Evolutionary conservation across 1,139 yeast species (phyloP).

Genomic region (Debaryomyces fabryi): DNA sequence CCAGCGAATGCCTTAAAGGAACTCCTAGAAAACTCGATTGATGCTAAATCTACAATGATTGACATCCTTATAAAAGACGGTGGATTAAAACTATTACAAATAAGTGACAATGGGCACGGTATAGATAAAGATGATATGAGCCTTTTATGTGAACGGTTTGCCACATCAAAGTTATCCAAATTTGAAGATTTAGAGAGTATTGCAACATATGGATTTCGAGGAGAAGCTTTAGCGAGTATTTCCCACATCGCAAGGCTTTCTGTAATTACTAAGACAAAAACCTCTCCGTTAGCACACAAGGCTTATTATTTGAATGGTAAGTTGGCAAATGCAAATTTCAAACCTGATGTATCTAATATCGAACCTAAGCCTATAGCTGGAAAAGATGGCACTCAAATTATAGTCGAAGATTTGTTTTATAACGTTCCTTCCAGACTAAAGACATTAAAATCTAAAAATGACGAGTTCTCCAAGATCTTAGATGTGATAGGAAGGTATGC

Average conservation of each 20-base stretch:
- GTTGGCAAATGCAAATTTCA: constrained; percentile 44
- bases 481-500: constrained; percentile 88
- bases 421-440: constrained; percentile 80
- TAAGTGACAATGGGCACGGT: constrained; percentile 58
- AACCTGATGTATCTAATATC: constrained; percentile 19
- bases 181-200: constrained; percentile 54
- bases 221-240: constrained; percentile 64
- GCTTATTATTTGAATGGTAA: constrained; percentile 69
- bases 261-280: constrained; percentile 71
- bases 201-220: constrained; percentile 61
- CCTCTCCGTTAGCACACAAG: constrained; percentile 67
- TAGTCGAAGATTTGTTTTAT: constrained; percentile 87
- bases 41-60: constrained; percentile 50
- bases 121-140: constrained; percentile 48
- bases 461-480: constrained; percentile 74
- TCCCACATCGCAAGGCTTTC: constrained; percentile 67
- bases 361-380: constrained; percentile 85
- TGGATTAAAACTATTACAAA: constrained; percentile 53
- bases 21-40: constrained; percentile 57
- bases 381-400: constrained; percentile 79
- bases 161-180: constrained; percentile 53
- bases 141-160: constrained; percentile 57
- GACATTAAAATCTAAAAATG: constrained; percentile 65
- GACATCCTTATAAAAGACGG: constrained; percentile 58
- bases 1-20: constrained; percentile 80